Conservation (phyloP, 495 filamentous ascomycete genomes). For the Letharia lupina region DNA sequence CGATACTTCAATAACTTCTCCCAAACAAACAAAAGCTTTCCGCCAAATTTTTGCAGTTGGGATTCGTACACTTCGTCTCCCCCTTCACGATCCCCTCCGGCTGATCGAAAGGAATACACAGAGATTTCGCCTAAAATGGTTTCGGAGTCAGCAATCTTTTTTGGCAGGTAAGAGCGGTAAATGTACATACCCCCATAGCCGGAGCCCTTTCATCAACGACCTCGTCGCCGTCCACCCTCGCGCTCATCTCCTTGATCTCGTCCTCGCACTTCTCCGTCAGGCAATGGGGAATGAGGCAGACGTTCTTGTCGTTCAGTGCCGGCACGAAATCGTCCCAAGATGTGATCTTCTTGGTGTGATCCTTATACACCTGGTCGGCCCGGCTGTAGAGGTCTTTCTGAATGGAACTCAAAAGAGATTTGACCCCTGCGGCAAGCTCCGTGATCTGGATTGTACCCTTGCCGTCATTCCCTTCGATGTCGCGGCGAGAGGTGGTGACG, state of each 20-base stretch:
- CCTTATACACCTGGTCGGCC: conserved; percentile 64
- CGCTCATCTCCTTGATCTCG: conserved; percentile 82
- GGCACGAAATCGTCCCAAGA: conserved; percentile 88
- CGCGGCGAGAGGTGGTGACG: conserved; percentile 76
- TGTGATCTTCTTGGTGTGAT: conserved; percentile 70
- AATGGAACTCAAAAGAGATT: conserved; percentile 78
- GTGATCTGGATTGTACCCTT: conserved; percentile 68
- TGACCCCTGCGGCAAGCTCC: conserved; percentile 60
- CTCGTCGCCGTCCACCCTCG: conserved; percentile 57
- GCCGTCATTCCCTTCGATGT: conserved; percentile 59
- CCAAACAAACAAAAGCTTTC: conserved; percentile 86
- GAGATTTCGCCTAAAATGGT: conserved; percentile 58
- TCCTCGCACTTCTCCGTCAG: conserved; percentile 78
- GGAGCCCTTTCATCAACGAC: conserved; percentile 71
- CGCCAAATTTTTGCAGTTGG: conserved; percentile 63
- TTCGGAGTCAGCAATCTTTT: background rate
- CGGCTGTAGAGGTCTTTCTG: conserved; percentile 77
- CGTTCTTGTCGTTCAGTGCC: conserved; percentile 81
- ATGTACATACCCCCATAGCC: conserved; percentile 60
- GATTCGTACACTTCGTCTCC: conserved; percentile 82
- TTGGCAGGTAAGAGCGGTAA: background rate
- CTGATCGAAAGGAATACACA: conserved; percentile 98
- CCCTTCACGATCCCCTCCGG: conserved; percentile 69
- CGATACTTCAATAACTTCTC: conserved; percentile 31
- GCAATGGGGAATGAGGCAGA: conserved; percentile 82